Percentiles rank a stretch among this genome's conserved stretches.
phyloP scores from a whole-genome alignment of 192 early-diverging fungal species.

The Linnemannia zychae region DNA sequence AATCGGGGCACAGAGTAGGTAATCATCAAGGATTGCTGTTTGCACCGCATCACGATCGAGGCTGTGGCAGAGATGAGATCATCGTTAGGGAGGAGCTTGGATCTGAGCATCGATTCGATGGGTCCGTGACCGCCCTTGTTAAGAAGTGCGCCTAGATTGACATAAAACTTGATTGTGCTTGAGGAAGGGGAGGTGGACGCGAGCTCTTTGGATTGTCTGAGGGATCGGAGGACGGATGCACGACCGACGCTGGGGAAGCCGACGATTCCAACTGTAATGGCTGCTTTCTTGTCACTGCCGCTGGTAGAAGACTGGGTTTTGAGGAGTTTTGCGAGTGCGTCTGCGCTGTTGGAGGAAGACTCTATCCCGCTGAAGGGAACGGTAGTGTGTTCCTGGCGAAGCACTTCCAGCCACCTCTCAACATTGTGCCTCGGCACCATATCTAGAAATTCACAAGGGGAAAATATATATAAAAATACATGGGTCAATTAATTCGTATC shows the following conservation, averaged over 20 bases:
- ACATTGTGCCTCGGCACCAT: conserved; percentile 7
- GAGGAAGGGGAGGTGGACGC: not conserved
- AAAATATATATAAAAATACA: conserved; percentile 23
- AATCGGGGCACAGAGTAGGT: not conserved
- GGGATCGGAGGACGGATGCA: conserved; percentile 5
- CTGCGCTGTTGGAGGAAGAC: not conserved
- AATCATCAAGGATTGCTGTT: conserved; percentile 3
- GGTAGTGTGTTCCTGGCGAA: conserved; percentile 2
- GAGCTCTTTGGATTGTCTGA: not conserved
- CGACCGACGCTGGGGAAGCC: conserved; percentile 17
- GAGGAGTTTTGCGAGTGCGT: not conserved
- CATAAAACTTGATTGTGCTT: not conserved
- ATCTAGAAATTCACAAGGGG: not conserved
- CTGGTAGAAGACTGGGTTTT: not conserved
- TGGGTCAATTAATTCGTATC: not conserved
- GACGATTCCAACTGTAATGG: conserved; percentile 9
- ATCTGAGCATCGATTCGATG: not conserved
- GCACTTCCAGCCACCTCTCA: conserved; percentile 1
- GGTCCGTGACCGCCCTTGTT: not conserved
- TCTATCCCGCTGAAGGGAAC: not conserved
- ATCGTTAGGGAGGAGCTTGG: conserved; percentile 2
- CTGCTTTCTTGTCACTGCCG: not conserved
- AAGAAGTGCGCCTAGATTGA: not conserved
- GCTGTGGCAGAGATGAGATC: conserved; percentile 8
- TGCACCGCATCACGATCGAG: conserved; percentile 5